phyloP scores from a whole-genome alignment of 2,329 filamentous ascomycete species.

The Xylariaceae sp. region DNA sequence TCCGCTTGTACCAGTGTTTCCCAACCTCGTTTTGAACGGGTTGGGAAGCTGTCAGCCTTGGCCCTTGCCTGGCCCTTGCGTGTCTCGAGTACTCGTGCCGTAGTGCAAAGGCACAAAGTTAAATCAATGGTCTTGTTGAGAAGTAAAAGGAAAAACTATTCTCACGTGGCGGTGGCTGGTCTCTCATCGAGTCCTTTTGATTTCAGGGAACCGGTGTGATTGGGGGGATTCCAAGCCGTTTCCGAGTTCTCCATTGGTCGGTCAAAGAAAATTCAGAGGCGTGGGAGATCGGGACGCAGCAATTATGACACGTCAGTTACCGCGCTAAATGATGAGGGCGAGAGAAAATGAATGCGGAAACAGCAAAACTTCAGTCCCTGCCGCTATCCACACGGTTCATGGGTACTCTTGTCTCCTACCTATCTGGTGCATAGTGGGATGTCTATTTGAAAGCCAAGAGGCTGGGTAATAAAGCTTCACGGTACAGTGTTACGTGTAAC shows the following conservation, averaged over 20 bases:
- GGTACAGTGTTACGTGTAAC: conserved; percentile 14
- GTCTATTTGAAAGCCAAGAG: conserved; percentile 6
- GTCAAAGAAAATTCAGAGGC: not conserved
- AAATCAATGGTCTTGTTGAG: conserved; percentile 1
- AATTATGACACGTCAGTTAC: no score
- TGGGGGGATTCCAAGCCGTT: not conserved
- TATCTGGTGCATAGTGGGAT: conserved; percentile 10
- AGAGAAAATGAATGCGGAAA: no score
- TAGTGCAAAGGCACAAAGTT: not conserved
- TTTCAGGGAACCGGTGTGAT: conserved; percentile 12
- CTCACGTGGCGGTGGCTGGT: conserved; percentile 21
- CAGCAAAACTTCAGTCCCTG: no score
- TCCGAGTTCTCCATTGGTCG: conserved; percentile 4
- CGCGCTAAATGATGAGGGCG: no score
- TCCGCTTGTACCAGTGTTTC: no score
- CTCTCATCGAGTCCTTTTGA: conserved; percentile 3
- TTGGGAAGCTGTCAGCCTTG: no score
- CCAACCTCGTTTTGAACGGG: no score
- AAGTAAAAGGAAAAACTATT: conserved; percentile 5
- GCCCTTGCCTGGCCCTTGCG: no score
- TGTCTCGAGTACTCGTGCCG: no score
- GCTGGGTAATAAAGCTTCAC: not conserved
- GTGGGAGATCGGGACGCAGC: not conserved
- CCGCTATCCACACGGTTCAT: no score
- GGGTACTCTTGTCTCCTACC: no score